These are phyloP conservation scores for Solanum hybrid DNA, from an alignment of 305 asterid species.

Conservation along the genomic window DNA sequence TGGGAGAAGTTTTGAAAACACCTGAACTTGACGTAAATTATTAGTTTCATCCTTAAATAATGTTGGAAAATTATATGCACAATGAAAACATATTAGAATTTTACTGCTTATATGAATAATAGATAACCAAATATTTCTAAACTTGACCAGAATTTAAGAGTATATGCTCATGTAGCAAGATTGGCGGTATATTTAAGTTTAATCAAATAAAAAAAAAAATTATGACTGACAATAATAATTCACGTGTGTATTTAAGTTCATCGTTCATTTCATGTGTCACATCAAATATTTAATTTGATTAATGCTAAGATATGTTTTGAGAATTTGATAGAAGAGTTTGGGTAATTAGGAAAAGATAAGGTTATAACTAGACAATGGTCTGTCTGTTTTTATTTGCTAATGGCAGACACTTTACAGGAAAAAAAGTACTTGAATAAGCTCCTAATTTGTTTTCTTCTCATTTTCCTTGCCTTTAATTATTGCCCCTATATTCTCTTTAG, in stretches of 20 bases:
- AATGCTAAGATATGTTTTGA: neutral
- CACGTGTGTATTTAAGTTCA: neutral
- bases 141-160: accelerated
- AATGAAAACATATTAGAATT: too few relatives aligned
- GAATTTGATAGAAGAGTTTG: neutral
- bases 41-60: accelerated
- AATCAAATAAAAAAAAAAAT: too few relatives aligned
- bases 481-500: neutral
- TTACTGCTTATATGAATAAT: too few relatives aligned
- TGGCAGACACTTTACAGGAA: constrained; percentile 16
- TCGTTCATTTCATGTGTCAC: too few relatives aligned
- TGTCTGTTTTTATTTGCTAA: neutral
- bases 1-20: too few relatives aligned
- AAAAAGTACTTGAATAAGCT: neutral
- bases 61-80: too few relatives aligned
- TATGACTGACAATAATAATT: too few relatives aligned
- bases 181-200: too few relatives aligned
- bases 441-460: neutral
- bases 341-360: neutral
- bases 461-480: neutral
- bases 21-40: too few relatives aligned
- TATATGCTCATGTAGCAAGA: too few relatives aligned
- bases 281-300: neutral
- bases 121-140: too few relatives aligned
- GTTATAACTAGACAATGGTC: neutral